Evolutionary conservation across 179 eudicot genomes (phyloP), one percentile per base, ranked within the genome.

Genomic region (Silene vulgaris): DNA sequence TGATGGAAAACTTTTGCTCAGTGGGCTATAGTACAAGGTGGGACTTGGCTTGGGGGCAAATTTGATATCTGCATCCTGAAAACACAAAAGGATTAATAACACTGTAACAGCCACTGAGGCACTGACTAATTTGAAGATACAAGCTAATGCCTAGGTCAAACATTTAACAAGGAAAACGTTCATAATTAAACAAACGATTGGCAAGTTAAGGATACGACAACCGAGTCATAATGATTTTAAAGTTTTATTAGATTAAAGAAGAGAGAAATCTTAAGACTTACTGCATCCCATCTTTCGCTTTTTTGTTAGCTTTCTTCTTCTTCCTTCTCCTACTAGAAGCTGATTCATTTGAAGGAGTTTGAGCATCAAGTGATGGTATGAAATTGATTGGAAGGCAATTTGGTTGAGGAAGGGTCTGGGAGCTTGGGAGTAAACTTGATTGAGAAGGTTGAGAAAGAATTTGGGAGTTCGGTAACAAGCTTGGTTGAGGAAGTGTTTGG

Each of bases 281-380:
- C 84, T 20, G 71, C 17, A 79, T 45, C 64, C 66, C 75, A 68
- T 32, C 16, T 64, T 71, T 82, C 61, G 52, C 75, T 62, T 78
- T 80, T 79, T 85, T 82, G 12, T 77, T 83, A 43, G 83, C 76
- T 65, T 74, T 77, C 82, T 56, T 81, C 77, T 69, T 86, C 80
- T 63, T 81, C 75, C 74, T 71, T 59, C 82, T 85, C 72, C 9
- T 73, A 2, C 71, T 80, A 77, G 79, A 67, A 19, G 80, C 71
- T 71, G 77, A 61, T 48, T 75, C 67, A 35, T 3, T 65, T 12
- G 65, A 37, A 14, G 72, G 63, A 74, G 78, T 65, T 64, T 74
- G 79, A 69, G 37, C 77, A 52, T 72, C 19, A 73, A 52, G 50
- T 28, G 84, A 64, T 7, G 82, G 85, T 57, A 72, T 78, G 70